phyloP scores from a whole-genome alignment of 73 alveolate genomes.

The Durusdinium trenchii region DNA sequence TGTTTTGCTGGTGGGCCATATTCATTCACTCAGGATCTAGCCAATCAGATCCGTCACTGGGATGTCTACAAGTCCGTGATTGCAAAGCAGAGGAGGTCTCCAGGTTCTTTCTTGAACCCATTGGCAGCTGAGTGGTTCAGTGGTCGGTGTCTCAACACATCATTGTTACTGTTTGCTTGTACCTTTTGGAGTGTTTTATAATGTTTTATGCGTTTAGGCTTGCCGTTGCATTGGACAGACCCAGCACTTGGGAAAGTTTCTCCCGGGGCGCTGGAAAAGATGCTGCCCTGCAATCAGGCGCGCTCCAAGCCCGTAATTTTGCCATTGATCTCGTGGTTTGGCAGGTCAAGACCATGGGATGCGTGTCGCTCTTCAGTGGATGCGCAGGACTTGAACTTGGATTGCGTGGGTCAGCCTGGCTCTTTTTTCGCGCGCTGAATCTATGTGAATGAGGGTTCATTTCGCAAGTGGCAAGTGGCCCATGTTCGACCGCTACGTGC shows the following conservation, averaged over 20 bases:
- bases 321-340: too few relatives aligned
- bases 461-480: too few relatives aligned
- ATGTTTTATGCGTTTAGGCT: not conserved
- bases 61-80: not conserved
- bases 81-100: not conserved
- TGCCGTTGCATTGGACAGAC: constrained; percentile 13
- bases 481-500: too few relatives aligned
- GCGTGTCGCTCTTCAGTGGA: not conserved
- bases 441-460: not conserved
- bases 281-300: not conserved
- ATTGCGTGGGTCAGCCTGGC: not conserved
- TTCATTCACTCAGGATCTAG: too few relatives aligned
- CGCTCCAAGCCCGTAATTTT: too few relatives aligned
- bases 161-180: not conserved
- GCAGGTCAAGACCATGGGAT: not conserved
- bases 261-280: not conserved
- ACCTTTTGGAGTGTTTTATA: too few relatives aligned
- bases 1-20: too few relatives aligned
- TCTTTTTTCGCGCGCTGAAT: not conserved
- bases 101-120: not conserved
- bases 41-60: too few relatives aligned
- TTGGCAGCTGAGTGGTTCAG: not conserved
- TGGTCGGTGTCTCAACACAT: not conserved
- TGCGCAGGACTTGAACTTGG: not conserved
- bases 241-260: not conserved